Evolutionary conservation across 1,284 basidiomycete genomes (phyloP).

Genomic region (Chiua sp.): DNA sequence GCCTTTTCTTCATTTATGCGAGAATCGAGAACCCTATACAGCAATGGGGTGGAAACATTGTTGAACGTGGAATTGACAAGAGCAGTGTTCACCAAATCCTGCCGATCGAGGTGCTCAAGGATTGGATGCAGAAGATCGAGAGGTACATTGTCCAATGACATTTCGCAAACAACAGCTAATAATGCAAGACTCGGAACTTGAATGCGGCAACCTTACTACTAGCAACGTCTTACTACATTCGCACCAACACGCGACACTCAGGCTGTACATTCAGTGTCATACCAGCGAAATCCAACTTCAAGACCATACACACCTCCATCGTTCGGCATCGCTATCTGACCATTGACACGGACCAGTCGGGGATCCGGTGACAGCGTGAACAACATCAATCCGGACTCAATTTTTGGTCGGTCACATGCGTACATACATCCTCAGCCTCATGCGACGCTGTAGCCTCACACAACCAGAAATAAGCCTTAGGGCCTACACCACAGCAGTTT

Average conservation of each 20-base stretch:
- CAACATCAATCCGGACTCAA: too few species aligned
- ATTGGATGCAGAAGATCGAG: conserved; percentile 62
- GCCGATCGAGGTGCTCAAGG: conserved; percentile 53
- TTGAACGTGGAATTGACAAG: conserved; percentile 61
- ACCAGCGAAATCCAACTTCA: too few species aligned
- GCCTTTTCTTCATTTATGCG: conserved; percentile 47
- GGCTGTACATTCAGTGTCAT: too few species aligned
- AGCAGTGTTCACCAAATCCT: conserved; percentile 57
- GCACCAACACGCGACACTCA: too few species aligned
- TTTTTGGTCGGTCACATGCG: too few species aligned
- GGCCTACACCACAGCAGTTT: not conserved
- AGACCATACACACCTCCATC: too few species aligned
- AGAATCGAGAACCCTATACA: conserved; percentile 66
- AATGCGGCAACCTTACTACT: not conserved
- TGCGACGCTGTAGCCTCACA: too few species aligned
- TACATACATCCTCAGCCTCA: too few species aligned
- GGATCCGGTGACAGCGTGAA: too few species aligned
- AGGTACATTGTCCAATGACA: conserved; percentile 44
- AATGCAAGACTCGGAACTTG: not conserved
- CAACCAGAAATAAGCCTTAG: not conserved
- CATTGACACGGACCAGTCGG: too few species aligned
- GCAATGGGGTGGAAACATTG: conserved; percentile 56
- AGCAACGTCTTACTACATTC: not conserved
- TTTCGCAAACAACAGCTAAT: not conserved
- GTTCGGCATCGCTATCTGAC: too few species aligned